phyloP scores from a whole-genome alignment of 108 stramenopile species.

The Mediolabrus comicus region DNA sequence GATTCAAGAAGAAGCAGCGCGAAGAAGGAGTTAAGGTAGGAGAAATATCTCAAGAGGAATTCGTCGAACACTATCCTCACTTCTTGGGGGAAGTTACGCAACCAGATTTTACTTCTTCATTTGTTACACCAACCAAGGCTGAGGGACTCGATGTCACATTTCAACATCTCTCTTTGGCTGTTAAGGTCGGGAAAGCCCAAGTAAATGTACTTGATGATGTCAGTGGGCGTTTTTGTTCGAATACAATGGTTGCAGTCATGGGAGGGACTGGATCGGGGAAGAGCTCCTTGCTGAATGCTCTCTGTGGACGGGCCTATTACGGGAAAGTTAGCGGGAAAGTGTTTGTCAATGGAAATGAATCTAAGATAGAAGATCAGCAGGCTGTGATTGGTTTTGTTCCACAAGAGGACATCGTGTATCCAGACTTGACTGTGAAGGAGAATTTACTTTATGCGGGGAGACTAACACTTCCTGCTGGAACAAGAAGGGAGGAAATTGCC shows the following conservation, averaged over 20 bases:
- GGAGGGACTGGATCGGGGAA: conserved; percentile 55
- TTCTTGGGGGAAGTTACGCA: conserved; percentile 32
- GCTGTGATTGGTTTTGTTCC: conserved; percentile 58
- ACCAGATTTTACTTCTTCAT: background rate
- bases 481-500: conserved; percentile 38
- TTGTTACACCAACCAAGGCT: conserved; percentile 30
- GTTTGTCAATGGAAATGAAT: conserved; percentile 56
- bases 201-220: too few species aligned
- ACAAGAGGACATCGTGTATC: conserved; percentile 66
- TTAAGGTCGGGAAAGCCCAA: too few species aligned
- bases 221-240: conserved; percentile 41
- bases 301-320: conserved; percentile 68
- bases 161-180: too few species aligned
- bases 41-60: conserved; percentile 26
- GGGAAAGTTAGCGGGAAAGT: conserved; percentile 61
- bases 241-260: conserved; percentile 35
- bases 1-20: background rate
- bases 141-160: too few species aligned
- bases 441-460: conserved; percentile 52
- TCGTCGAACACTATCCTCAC: conserved; percentile 40
- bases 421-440: conserved; percentile 68
- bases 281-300: conserved; percentile 64
- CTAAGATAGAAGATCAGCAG: conserved; percentile 25
- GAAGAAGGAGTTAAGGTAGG: background rate
- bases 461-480: conserved; percentile 45